Conservation (phyloP, 1,284 basidiomycete species). For the Ustilago vetiveriae region DNA sequence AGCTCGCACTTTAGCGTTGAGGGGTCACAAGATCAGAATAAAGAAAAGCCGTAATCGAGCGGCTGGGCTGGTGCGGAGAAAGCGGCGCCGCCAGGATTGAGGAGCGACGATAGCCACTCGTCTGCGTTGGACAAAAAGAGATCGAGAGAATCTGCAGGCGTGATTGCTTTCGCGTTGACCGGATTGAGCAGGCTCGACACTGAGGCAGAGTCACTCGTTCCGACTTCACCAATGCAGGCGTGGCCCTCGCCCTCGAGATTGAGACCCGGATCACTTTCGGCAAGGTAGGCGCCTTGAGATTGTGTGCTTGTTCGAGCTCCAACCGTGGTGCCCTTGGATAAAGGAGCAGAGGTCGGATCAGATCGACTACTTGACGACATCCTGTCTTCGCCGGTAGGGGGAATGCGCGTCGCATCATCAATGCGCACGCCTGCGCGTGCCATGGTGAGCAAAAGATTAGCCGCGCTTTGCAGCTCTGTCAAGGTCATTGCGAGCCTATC, state of each 20-base stretch:
- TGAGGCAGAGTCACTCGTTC: not conserved
- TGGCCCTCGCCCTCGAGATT: not conserved
- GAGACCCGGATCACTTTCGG: not conserved
- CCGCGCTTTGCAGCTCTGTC: slow-evolving; percentile 37
- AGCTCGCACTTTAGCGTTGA: too few species aligned
- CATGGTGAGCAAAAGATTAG: slow-evolving; percentile 41
- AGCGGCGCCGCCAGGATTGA: slow-evolving; percentile 35
- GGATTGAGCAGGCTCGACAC: slow-evolving; percentile 9
- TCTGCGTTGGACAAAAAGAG: slow-evolving; percentile 40
- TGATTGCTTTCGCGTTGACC: slow-evolving; percentile 11
- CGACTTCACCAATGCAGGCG: not conserved
- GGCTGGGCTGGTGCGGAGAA: slow-evolving; percentile 31
- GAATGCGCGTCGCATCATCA: slow-evolving; percentile 39
- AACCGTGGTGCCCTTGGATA: not conserved
- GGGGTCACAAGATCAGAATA: slow-evolving; percentile 13
- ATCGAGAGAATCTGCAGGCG: slow-evolving; percentile 34
- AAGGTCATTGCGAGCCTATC: slow-evolving; percentile 38
- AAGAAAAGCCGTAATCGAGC: slow-evolving; percentile 34
- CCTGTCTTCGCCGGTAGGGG: slow-evolving; percentile 22
- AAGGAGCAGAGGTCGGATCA: slow-evolving; percentile 15
- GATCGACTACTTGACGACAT: slow-evolving; percentile 14
- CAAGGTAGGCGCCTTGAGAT: slow-evolving; percentile 6
- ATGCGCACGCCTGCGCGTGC: slow-evolving; percentile 38
- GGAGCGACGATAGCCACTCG: slow-evolving; percentile 42
- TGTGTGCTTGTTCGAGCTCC: slow-evolving; percentile 1